Base-by-base conservation (phyloP, 1,284 basidiomycete genomes). In the Rhodotorula sp. region DNA sequence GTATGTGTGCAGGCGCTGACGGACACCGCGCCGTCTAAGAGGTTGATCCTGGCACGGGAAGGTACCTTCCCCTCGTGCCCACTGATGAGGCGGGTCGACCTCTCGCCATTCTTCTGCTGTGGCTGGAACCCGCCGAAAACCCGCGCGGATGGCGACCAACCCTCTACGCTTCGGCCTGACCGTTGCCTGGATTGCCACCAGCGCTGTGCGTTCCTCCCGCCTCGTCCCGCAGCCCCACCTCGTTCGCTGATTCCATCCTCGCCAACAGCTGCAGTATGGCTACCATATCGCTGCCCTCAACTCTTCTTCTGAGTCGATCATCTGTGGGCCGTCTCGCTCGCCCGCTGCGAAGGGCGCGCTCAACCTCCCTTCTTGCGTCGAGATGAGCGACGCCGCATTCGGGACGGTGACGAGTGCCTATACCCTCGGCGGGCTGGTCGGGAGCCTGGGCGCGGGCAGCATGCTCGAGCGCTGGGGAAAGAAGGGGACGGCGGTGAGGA, bases 371-470 rank as follows among this genome's bases (percentile, higher is more conserved):
- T 60, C 74, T 34, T 78, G 77, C 58, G 63, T 78, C 44, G 37
- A 55, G 1, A 68, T 78, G 41, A 62, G 37, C 17, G 73, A 73
- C 13, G 66, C 63, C 17, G 67, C 66, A 32, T 81, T 80, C 60
- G 81, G 80, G 17, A 66, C 78, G 21, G 69, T 80, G 56, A 82
- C 80, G 0, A 74, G 80, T 29, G 78, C 80, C 25, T 83, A 82
- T 69, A 83, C 82, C 3, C 67, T 82, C 44, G 83, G 83, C 8
- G 82, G 83, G 22, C 75, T 83, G 5, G 57, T 78, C 2, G 78
- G 79, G 29, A 79, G 78, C 36, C 32, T 81, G 8, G 46, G 61
- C 19, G 73, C 80, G 19, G 79, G 79, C 0, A 56, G 56, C 41
- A 34, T 79, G n/a, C 71, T 78, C 25, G 70, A 73, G 22, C 53